Percentiles rank a stretch among this genome's conserved stretches.
Evolutionary conservation across 2,329 filamentous ascomycete species (phyloP).

Genomic region (Colletotrichum chlorophyti): DNA sequence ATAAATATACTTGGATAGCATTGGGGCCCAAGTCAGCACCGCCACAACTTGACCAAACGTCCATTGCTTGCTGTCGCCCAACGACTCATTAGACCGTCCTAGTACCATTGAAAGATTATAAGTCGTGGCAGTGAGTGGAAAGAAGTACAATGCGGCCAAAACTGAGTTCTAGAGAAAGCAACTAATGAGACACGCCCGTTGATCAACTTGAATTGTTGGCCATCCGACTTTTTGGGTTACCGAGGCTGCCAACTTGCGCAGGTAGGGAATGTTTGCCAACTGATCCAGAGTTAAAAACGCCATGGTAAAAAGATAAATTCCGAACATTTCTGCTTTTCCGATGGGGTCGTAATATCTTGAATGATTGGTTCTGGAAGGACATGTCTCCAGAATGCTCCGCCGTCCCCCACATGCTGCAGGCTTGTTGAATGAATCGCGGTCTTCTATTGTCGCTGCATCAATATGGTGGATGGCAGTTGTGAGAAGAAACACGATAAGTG

Average conservation of each 20-base stretch:
- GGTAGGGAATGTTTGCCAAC: background rate
- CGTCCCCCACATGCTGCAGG: background rate
- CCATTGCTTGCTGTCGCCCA: constrained; percentile 22
- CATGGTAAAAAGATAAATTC: background rate
- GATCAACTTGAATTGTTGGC: background rate
- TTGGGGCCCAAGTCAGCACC: constrained; percentile 34
- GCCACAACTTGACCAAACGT: constrained; percentile 36
- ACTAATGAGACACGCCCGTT: no score
- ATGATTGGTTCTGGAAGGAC: no score
- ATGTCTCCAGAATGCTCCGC: background rate
- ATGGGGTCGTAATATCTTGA: no score
- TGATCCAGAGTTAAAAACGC: background rate
- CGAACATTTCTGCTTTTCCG: no score
- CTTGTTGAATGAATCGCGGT: background rate
- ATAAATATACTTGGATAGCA: constrained; percentile 31
- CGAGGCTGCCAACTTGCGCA: background rate
- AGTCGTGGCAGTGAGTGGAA: background rate
- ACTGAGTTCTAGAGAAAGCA: background rate
- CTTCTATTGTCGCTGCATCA: background rate
- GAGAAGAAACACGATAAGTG: constrained; percentile 25
- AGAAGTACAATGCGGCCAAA: background rate
- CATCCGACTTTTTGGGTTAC: background rate
- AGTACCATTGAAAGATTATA: background rate
- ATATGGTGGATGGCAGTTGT: constrained; percentile 21
- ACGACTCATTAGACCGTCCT: background rate